Evolutionary conservation across 148 eudicot species (phyloP).

Genomic region (Agrostemma githago): DNA sequence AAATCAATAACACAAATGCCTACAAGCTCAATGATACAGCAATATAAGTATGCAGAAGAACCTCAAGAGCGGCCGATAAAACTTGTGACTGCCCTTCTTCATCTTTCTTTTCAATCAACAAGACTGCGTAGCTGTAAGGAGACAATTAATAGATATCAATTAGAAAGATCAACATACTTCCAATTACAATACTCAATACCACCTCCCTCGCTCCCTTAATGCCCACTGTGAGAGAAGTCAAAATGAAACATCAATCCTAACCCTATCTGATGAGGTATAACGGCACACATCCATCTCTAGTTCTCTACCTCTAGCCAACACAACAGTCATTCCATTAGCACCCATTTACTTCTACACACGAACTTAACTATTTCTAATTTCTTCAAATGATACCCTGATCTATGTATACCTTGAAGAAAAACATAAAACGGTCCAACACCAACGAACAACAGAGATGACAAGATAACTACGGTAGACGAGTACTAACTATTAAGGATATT

Average conservation of each 20-base stretch:
- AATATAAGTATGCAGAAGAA: constrained; percentile 18
- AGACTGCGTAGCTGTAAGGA: constrained; percentile 66
- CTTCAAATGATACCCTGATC: constrained; percentile 6
- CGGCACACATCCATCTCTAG: not conserved
- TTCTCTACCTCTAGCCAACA: not conserved
- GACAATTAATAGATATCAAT: constrained; percentile 11
- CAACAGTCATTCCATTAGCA: not conserved
- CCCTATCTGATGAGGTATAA: not conserved
- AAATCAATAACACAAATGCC: not conserved
- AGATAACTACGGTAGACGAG: not conserved
- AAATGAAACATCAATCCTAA: not conserved
- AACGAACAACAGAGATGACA: not conserved
- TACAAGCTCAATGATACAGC: constrained; percentile 3
- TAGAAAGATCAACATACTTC: not conserved
- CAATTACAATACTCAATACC: not conserved
- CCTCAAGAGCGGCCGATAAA: constrained; percentile 94
- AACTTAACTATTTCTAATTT: not conserved
- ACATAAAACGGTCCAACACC: not conserved
- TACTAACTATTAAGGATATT: not conserved
- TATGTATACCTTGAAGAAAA: not conserved
- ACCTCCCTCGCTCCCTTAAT: not conserved
- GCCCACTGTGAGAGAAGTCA: not conserved
- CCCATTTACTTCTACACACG: not conserved
- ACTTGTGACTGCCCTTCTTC: constrained; percentile 95
- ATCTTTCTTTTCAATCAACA: constrained; percentile 79